Conservation (phyloP, 352 stramenopile species). For the Phytophthora boehmeriae region DNA sequence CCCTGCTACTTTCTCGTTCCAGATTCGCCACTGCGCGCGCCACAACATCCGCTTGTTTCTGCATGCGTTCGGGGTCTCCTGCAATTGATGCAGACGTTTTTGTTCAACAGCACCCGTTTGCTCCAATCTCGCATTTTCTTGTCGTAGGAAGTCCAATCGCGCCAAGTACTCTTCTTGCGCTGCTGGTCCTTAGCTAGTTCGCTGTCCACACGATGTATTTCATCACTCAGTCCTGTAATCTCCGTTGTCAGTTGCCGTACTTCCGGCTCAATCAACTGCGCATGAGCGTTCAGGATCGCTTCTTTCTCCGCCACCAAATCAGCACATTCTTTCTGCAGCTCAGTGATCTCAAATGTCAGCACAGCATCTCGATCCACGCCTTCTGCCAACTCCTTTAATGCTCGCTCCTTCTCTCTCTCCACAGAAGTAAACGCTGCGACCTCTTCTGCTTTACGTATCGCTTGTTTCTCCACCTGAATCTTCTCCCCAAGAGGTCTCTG, state of each 20-base stretch:
- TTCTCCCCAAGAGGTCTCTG: conserved; percentile 86
- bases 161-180: conserved; percentile 66
- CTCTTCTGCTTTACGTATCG: conserved; percentile 84
- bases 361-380: conserved; percentile 81
- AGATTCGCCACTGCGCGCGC: conserved; percentile 77
- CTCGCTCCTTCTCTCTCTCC: conserved; percentile 83
- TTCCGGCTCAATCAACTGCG: conserved; percentile 85
- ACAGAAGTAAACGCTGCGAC: conserved; percentile 71
- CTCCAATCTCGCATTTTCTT: conserved; percentile 71
- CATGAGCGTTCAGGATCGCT: conserved; percentile 76
- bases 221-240: conserved; percentile 66
- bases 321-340: conserved; percentile 83
- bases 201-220: conserved; percentile 67
- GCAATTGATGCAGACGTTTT: conserved; percentile 68
- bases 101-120: conserved; percentile 45
- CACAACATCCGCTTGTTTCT: conserved; percentile 88
- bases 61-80: conserved; percentile 82
- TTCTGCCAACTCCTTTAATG: conserved; percentile 78
- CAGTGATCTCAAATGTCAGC: conserved; percentile 87
- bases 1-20: conserved; percentile 66
- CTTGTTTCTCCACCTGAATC: conserved; percentile 88
- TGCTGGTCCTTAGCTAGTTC: conserved; percentile 76
- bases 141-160: conserved; percentile 61
- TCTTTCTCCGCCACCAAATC: conserved; percentile 79
- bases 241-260: conserved; percentile 74